Evolutionary conservation across 352 stramenopile genomes (phyloP).

Genomic region (Globisporangium nagaii): DNA sequence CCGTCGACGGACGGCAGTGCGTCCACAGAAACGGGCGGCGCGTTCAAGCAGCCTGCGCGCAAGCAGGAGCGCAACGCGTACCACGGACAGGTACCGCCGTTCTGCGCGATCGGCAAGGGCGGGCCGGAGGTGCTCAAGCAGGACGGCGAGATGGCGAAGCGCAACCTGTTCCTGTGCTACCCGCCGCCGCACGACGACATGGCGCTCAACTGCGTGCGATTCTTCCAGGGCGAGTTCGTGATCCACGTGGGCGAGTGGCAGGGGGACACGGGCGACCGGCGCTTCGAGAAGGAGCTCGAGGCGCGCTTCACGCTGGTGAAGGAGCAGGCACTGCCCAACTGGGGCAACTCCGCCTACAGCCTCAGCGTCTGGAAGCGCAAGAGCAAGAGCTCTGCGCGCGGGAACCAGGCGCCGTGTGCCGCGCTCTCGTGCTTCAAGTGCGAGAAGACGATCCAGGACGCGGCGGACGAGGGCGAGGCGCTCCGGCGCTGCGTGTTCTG

Average conservation of each 20-base stretch:
- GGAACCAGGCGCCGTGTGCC: not conserved
- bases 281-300: conserved; percentile 61
- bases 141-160: conserved; percentile 21
- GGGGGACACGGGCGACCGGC: conserved; percentile 60
- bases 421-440: conserved; percentile 42
- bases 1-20: conserved; percentile 25
- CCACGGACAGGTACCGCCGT: conserved; percentile 60
- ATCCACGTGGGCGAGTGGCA: conserved; percentile 79
- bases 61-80: conserved; percentile 39
- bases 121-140: conserved; percentile 51
- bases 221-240: conserved; percentile 61
- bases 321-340: conserved; percentile 65
- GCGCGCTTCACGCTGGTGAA: conserved; percentile 44
- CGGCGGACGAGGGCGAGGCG: conserved; percentile 26
- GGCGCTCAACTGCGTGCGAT: conserved; percentile 43
- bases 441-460: conserved; percentile 30
- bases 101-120: conserved; percentile 49
- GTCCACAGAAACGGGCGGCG: too few relatives aligned
- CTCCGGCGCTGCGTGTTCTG: conserved; percentile 65
- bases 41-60: too few relatives aligned
- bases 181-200: conserved; percentile 60
- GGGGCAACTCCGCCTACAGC: conserved; percentile 71
- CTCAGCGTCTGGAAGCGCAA: conserved; percentile 70
- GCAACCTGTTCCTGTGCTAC: conserved; percentile 68
- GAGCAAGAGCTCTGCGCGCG: not conserved